Base-by-base conservation (phyloP, 306 rosid genomes). In the Erythrophleum fordii region DNA sequence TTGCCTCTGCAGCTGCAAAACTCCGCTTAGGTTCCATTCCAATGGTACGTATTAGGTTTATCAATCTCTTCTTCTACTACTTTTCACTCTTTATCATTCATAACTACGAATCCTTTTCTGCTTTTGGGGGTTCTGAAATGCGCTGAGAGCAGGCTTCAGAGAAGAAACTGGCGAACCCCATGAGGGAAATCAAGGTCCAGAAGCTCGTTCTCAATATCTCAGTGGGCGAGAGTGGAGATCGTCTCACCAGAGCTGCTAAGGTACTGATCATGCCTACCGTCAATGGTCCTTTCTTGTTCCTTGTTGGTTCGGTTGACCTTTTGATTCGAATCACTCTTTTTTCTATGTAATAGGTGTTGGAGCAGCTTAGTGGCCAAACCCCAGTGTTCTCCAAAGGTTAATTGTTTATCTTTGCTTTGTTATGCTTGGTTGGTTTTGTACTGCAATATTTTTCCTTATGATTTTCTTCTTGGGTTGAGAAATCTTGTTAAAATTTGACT, bases 231-330 rank as follows among this genome's bases (percentile, higher is more conserved):
- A 90, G 94, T 49, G 97, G 97, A 1, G 97, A 90, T 83, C 87
- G 97, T 74, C 92, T 92, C 67, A 92, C 97, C 76, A 86, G 94
- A 80, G 97, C 97, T 14, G 87, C 97, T 0, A 92, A 92, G 94
- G 97, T 85, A 37, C 23, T 8, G 22, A 62, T 77, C 16, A 7
- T 16, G 37, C 14, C 31, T 56, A 25, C 31, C 67, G 0, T 14
- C 22, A 6, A 7, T 28, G 20, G 2, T 59, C 3, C 16, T 65
- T 10, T 6, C 22, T 48, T 6, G 3, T 22, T 12, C 34, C 62
- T n/a, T 29, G 8, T 37, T 48, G 34, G 6, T 75, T 41, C 20
- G 18, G 20, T 13, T 3, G 22, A 18, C 76, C 8, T 1, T 70
- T 25, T 46, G 55, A 29, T 71, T 48, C 16, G 5, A 28, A 28